Conservation (phyloP, 768 basidiomycete species). For the Mycena crocata region DNA sequence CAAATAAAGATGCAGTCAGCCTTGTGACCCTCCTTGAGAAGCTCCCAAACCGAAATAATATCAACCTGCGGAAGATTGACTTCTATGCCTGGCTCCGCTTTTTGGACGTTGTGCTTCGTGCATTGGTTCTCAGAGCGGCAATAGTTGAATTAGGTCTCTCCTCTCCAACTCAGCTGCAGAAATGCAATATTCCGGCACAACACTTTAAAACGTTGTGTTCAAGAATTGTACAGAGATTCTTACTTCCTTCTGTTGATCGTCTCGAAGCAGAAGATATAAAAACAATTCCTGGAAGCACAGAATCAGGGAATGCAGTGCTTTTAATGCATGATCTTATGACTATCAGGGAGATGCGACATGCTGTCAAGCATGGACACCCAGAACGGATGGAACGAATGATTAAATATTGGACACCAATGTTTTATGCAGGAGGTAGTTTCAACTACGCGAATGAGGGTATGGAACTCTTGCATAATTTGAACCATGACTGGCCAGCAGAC, state of each 20-base stretch:
- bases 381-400: conserved; percentile 29
- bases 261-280: conserved; percentile 16
- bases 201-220: no score
- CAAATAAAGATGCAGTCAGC: no score
- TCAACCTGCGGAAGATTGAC: no score
- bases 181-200: no score
- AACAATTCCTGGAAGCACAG: conserved; percentile 4
- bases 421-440: conserved; percentile 32
- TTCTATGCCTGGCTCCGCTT: no score
- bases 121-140: no score
- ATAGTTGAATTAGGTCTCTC: no score
- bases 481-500: conserved; percentile 38
- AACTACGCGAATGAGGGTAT: conserved; percentile 41
- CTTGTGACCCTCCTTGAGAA: no score
- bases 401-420: conserved; percentile 38
- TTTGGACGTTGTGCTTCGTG: no score
- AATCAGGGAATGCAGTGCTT: conserved; percentile 21
- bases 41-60: no score
- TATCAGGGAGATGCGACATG: conserved; percentile 32
- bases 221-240: background rate
- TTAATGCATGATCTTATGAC: conserved; percentile 34
- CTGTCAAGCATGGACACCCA: conserved; percentile 38
- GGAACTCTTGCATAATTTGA: conserved; percentile 39
- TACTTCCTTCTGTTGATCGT: conserved; percentile 12
- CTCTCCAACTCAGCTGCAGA: background rate